phyloP scores from a whole-genome alignment of 352 stramenopile species.

The Phytopythium chamaehyphon region DNA sequence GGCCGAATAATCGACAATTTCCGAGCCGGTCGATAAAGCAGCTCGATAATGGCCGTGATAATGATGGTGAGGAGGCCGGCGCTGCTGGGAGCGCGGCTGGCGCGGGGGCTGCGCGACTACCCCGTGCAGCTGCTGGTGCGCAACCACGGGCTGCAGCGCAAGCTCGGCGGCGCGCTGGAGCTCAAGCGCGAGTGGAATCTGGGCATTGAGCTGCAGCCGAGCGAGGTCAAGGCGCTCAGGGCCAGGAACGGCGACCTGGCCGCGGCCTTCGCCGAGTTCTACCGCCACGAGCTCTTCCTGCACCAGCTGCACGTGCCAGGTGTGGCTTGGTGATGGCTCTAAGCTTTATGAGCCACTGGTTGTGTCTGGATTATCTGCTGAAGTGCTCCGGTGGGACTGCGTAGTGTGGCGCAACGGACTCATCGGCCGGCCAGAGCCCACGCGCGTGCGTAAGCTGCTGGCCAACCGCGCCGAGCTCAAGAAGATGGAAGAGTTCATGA shows the following conservation, averaged over 20 bases:
- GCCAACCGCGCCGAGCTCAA: slow-evolving; percentile 74
- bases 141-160: slow-evolving; percentile 64
- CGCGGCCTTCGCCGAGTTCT: slow-evolving; percentile 72
- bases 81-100: slow-evolving; percentile 10
- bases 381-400: slow-evolving; percentile 4
- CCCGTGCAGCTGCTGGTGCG: slow-evolving; percentile 56
- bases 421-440: slow-evolving; percentile 66
- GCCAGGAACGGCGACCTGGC: slow-evolving; percentile 66
- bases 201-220: slow-evolving; percentile 65
- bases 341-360: too few relatives aligned
- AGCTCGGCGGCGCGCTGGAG: slow-evolving; percentile 36
- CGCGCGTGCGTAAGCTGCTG: slow-evolving; percentile 67
- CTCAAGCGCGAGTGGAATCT: slow-evolving; percentile 76
- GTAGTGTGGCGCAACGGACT: slow-evolving; percentile 73
- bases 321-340: too few relatives aligned
- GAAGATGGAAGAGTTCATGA: slow-evolving; percentile 64
- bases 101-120: slow-evolving; percentile 44
- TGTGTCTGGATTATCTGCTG: background rate
- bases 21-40: background rate
- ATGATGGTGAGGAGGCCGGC: background rate
- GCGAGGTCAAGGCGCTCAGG: slow-evolving; percentile 75
- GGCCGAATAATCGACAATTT: background rate
- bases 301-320: slow-evolving; percentile 77
- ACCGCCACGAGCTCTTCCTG: slow-evolving; percentile 65
- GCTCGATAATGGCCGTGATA: too few relatives aligned